phyloP scores from a whole-genome alignment of 768 basidiomycete genomes.

The Coprinopsis marcescibilis region DNA sequence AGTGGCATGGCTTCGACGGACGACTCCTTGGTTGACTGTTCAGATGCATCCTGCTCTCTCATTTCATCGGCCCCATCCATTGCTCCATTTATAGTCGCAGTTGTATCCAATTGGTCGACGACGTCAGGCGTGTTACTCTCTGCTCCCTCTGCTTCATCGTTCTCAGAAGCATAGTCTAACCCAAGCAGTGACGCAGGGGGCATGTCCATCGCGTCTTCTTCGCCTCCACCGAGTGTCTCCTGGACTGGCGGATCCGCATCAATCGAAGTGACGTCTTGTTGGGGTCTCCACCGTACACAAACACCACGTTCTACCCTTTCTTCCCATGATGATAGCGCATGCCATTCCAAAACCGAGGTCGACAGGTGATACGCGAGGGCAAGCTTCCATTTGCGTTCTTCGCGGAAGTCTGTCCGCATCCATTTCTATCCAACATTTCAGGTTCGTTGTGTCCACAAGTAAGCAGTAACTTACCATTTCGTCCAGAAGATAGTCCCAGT shows the following conservation, averaged over 20 bases:
- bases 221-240: constrained; percentile 22
- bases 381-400: constrained; percentile 91
- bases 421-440: constrained; percentile 60
- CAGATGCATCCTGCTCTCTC: constrained; percentile 9
- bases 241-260: no score
- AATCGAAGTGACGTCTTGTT: background rate
- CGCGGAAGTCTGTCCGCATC: constrained; percentile 93
- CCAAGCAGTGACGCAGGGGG: constrained; percentile 31
- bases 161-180: constrained; percentile 57
- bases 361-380: constrained; percentile 80
- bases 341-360: constrained; percentile 83
- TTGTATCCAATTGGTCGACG: constrained; percentile 55
- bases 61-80: constrained; percentile 30
- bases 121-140: constrained; percentile 49
- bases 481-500: constrained; percentile 95
- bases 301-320: constrained; percentile 63
- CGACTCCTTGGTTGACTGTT: background rate
- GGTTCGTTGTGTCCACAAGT: background rate
- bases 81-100: constrained; percentile 51
- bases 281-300: constrained; percentile 58
- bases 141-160: constrained; percentile 62
- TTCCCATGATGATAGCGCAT: constrained; percentile 59
- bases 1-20: constrained; percentile 14
- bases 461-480: constrained; percentile 69
- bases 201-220: constrained; percentile 22